Conservation (phyloP, 2,329 filamentous ascomycete genomes). For the Neonectria magnoliae region DNA sequence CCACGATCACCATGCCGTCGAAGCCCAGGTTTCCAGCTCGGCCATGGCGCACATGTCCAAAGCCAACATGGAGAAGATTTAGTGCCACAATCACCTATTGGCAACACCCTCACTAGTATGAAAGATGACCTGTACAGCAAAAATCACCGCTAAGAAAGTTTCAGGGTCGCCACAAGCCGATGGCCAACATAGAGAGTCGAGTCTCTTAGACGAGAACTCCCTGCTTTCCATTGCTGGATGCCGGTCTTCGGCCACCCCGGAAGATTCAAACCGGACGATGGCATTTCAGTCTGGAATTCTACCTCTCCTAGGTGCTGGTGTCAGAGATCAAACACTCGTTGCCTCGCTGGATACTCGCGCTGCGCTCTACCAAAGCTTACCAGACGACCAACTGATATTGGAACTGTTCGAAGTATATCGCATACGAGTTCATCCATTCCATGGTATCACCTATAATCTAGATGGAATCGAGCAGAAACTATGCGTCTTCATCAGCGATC, state of each 20-base stretch:
- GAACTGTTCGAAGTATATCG: constrained; percentile 28
- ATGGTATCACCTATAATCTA: constrained; percentile 26
- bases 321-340: constrained; percentile 1
- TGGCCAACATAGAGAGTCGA: not conserved
- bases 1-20: not conserved
- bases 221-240: constrained; percentile 27
- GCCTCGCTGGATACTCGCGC: not conserved
- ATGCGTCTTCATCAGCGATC: constrained; percentile 23
- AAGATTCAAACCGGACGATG: constrained; percentile 16
- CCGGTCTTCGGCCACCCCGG: constrained; percentile 4
- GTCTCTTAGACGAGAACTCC: constrained; percentile 27
- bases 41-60: not conserved
- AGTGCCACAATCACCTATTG: not conserved
- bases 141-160: not conserved
- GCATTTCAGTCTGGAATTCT: constrained; percentile 33
- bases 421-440: constrained; percentile 26
- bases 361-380: not conserved
- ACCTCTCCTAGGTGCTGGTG: constrained; percentile 22
- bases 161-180: not conserved
- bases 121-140: too few species aligned
- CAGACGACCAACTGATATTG: constrained; percentile 24
- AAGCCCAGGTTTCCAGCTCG: not conserved
- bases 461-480: constrained; percentile 22
- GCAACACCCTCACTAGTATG: not conserved
- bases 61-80: not conserved